A percentile compares a stretch with the other conserved stretches of the same genome.
Evolutionary conservation across 345 rosid species (phyloP).

Genomic region (Kernera saxatilis): DNA sequence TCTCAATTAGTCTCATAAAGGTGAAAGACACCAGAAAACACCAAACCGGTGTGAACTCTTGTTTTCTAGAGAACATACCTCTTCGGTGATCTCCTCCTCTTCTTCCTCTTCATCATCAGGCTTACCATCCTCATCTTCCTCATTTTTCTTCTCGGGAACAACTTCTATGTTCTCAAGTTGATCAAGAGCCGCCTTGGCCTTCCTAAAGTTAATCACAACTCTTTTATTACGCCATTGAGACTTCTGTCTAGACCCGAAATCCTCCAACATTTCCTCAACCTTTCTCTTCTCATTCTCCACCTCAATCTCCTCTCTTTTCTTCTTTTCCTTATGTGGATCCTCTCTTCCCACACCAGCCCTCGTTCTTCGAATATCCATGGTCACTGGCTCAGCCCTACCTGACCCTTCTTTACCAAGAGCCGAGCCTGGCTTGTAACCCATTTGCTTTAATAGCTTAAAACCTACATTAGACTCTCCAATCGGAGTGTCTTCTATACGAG

Average conservation of each 20-base stretch:
- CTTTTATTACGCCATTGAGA: slow-evolving; percentile 72
- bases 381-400: slow-evolving; percentile 74
- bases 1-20: not conserved
- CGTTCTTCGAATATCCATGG: slow-evolving; percentile 71
- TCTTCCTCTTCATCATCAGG: slow-evolving; percentile 67
- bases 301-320: slow-evolving; percentile 62
- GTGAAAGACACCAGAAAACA: not conserved
- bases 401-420: slow-evolving; percentile 76
- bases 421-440: slow-evolving; percentile 93
- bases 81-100: slow-evolving; percentile 63
- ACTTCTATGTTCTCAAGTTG: slow-evolving; percentile 79
- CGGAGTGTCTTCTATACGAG: slow-evolving; percentile 57
- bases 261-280: slow-evolving; percentile 62
- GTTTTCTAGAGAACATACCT: slow-evolving; percentile 36
- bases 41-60: not conserved
- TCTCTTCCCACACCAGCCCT: slow-evolving; percentile 85
- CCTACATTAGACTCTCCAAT: slow-evolving; percentile 84
- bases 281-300: slow-evolving; percentile 44
- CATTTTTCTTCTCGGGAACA: slow-evolving; percentile 52
- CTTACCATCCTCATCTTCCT: slow-evolving; percentile 45
- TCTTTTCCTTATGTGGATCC: slow-evolving; percentile 83
- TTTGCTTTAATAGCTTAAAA: slow-evolving; percentile 79
- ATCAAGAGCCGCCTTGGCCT: slow-evolving; percentile 85
- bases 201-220: slow-evolving; percentile 57
- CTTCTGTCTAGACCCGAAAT: slow-evolving; percentile 79